A percentile compares a stretch with the other conserved stretches of the same genome.
phyloP scores from a whole-genome alignment of 2,329 filamentous ascomycete species.

The Botrytis galanthina region DNA sequence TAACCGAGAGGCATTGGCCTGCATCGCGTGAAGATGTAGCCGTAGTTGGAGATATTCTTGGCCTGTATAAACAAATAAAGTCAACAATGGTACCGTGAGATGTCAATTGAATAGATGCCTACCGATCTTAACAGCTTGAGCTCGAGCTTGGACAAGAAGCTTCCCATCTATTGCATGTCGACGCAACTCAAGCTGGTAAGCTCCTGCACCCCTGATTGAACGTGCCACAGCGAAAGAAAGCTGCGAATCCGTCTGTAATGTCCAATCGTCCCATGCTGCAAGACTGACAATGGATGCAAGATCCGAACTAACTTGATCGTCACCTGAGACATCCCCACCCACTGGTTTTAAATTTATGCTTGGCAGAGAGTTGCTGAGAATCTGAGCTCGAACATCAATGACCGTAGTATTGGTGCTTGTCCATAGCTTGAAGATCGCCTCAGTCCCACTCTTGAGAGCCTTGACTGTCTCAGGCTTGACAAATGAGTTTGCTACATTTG shows the following conservation, averaged over 20 bases:
- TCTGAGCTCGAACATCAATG: not conserved
- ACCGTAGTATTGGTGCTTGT: not conserved
- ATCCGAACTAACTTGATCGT: not conserved
- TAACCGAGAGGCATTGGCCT: not conserved
- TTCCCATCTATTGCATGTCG: slow-evolving; percentile 11
- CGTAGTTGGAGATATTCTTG: not conserved
- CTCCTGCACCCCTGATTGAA: not conserved
- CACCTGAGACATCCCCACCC: not conserved
- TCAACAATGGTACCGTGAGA: not conserved
- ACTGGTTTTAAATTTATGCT: not conserved
- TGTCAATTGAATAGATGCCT: too few relatives aligned
- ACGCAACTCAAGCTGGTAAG: not conserved
- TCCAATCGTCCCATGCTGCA: slow-evolving; percentile 4
- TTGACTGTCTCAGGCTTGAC: not conserved
- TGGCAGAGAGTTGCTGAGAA: not conserved
- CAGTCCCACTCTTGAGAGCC: not conserved
- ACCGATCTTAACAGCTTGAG: not conserved
- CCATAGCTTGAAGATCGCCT: not conserved
- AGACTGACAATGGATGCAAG: not conserved
- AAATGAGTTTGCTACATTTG: not conserved
- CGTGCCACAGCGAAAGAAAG: not conserved
- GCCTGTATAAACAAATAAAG: not conserved
- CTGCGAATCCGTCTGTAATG: not conserved
- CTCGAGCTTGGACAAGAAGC: not conserved
- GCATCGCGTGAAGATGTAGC: not conserved